Base-by-base conservation (phyloP, 106 monocot species). In the Cymbidium sinense region DNA sequence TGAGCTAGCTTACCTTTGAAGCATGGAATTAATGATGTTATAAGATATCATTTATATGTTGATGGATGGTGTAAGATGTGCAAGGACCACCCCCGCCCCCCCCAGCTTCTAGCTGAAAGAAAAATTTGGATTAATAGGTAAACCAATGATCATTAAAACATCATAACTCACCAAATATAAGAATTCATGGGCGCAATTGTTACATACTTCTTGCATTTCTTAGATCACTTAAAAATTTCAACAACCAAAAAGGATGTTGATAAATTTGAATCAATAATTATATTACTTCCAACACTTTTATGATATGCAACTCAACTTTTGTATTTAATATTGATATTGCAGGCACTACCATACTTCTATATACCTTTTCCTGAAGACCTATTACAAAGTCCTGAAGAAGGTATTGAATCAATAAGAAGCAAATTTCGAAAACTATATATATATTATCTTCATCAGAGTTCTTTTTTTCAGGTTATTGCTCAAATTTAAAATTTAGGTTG, bases 281-380 rank as follows among this genome's bases (percentile, higher is more conserved):
- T 58, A 58, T 58, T 52, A 58, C 0, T 58, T n/a, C 58, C 23
- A 23, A 58, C 25, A 33, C 31, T 67, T 67, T 31, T 67, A 4
- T 67, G 67, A 11, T 17, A 10, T 67, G 13, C 31, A 67, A 17
- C 67, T 67, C 67, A 71, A 12, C 8, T 71, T 71, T 43, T 78
- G 58, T 82, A 27, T 82, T 74, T 65, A 33, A n/a, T n/a, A n/a
- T n/a, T n/a, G n/a, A 34, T 79, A 25, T 34, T 92, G 79, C 39
- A 98, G 98, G 98, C 86, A n/a, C 89, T 98, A 51, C 98, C 98
- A 21, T 98, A 90, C 80, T 86, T 98, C 29, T 98, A 94, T 79
- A 64, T 98, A 73, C 92, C 88, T 43, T 91, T 82, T 74, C 86
- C 88, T 10, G 87, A 86, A 5, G 75, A 87, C 31, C 54, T 82